These are phyloP conservation scores for Peniophora sp. DNA, from an alignment of 1,284 basidiomycete genomes.

Conservation along the genomic window DNA sequence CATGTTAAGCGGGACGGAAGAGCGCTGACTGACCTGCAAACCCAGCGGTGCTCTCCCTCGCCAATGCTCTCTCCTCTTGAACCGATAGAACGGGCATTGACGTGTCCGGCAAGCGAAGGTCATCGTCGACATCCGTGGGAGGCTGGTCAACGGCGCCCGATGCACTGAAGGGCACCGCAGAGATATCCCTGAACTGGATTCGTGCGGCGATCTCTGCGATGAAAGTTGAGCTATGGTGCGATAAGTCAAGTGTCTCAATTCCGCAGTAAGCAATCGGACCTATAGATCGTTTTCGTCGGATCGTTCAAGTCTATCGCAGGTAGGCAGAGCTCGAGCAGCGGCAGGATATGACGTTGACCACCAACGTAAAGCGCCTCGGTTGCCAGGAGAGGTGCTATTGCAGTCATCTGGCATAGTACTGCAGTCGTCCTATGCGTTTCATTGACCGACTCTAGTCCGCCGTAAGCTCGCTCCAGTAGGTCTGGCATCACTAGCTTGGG, in stretches of 20 bases:
- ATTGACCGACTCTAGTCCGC: constrained; percentile 88
- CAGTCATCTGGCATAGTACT: constrained; percentile 83
- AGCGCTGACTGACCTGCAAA: constrained; percentile 56
- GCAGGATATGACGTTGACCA: constrained; percentile 85
- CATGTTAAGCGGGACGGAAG: not conserved
- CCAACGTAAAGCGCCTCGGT: constrained; percentile 74
- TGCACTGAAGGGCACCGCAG: constrained; percentile 47
- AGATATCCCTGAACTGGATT: constrained; percentile 78
- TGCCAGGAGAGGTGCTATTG: constrained; percentile 73
- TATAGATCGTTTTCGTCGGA: too few relatives aligned
- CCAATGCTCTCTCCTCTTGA: constrained; percentile 68
- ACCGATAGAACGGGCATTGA: constrained; percentile 45
- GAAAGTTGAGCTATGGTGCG: constrained; percentile 69
- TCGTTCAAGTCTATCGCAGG: constrained; percentile 79
- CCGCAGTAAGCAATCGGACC: too few relatives aligned
- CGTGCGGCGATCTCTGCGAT: constrained; percentile 74
- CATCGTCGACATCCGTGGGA: constrained; percentile 45
- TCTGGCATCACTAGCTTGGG: constrained; percentile 88
- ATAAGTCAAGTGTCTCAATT: too few relatives aligned
- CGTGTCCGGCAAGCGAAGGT: constrained; percentile 43
- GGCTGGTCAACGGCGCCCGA: constrained; percentile 44
- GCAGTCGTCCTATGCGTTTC: constrained; percentile 93
- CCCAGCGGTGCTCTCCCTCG: constrained; percentile 70
- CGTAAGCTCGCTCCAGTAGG: constrained; percentile 85
- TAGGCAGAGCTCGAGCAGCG: constrained; percentile 83